Percentiles rank a stretch among this genome's conserved stretches.
These are phyloP conservation scores for Ganoderma lingzhi DNA, from an alignment of 1,284 basidiomycete genomes.

Conservation along the genomic window DNA sequence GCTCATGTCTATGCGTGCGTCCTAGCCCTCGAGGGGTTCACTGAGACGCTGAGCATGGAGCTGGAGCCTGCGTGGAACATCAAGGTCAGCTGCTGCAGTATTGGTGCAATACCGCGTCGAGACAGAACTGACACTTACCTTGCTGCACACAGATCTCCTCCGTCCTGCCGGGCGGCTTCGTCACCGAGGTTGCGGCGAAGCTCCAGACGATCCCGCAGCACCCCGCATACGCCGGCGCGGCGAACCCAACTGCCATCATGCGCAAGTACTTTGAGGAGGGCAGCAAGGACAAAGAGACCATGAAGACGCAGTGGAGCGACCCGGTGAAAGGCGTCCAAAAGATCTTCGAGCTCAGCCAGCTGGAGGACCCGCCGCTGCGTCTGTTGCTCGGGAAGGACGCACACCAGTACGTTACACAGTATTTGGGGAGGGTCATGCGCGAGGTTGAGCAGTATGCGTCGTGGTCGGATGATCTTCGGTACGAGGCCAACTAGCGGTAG, in stretches of 20 bases:
- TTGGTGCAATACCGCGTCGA: not conserved
- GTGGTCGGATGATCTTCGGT: no score
- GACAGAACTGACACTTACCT: no score
- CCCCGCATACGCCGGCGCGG: no score
- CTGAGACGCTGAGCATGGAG: not conserved
- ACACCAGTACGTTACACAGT: no score
- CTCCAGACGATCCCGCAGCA: not conserved
- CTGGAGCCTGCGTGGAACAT: not conserved
- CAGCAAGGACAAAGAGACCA: no score
- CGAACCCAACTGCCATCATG: no score
- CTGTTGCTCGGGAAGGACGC: constrained; percentile 25
- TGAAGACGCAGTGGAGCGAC: constrained; percentile 12
- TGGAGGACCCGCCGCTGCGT: constrained; percentile 26
- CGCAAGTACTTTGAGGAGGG: no score
- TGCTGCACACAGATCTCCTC: not conserved
- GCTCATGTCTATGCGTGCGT: no score
- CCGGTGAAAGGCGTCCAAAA: constrained; percentile 15
- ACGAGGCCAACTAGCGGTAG: no score
- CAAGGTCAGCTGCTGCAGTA: not conserved
- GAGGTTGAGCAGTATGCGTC: constrained; percentile 19
- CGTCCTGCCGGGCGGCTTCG: not conserved
- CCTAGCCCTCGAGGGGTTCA: not conserved
- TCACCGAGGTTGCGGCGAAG: not conserved
- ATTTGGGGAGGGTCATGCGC: not conserved
- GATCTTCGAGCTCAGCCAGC: constrained; percentile 20